Evolutionary conservation across 805 yeast genomes (phyloP).

Genomic region (Myxozyma sirexii): DNA sequence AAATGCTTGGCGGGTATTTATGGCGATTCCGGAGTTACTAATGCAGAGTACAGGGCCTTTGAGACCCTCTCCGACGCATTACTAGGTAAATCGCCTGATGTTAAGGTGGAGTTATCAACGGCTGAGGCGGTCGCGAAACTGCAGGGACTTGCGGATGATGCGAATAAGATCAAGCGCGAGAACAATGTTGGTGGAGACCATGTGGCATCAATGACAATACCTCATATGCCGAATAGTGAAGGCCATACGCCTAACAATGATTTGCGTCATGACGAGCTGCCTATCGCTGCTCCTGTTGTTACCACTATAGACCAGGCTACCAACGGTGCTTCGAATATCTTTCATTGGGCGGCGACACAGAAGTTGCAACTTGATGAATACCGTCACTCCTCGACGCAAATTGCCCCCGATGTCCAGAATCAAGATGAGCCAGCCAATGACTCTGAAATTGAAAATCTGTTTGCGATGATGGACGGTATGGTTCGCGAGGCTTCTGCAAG

Average conservation of each 20-base stretch:
- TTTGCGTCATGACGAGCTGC: neutral
- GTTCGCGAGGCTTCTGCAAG: neutral
- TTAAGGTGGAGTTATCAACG: neutral
- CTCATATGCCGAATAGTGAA: conserved; percentile 21
- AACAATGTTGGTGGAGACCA: neutral
- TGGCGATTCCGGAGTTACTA: conserved; percentile 16
- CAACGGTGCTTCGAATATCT: conserved; percentile 15
- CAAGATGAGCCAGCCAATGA: conserved; percentile 10
- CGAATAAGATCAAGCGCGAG: neutral
- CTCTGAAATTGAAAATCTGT: conserved; percentile 24
- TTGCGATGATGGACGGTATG: conserved; percentile 31
- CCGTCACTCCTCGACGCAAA: neutral
- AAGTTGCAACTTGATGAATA: conserved; percentile 24
- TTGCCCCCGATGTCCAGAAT: neutral
- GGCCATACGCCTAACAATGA: conserved; percentile 20
- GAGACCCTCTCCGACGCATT: conserved; percentile 12
- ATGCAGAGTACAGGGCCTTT: conserved; percentile 16
- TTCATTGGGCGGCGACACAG: conserved; percentile 29
- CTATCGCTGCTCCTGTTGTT: neutral
- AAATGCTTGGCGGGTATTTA: conserved; percentile 34
- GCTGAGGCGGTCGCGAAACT: neutral
- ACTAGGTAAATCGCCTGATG: conserved; percentile 3
- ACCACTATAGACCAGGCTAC: neutral
- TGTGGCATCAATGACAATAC: conserved; percentile 28
- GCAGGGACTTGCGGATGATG: neutral